Percentiles rank a stretch among this genome's conserved stretches.
These are phyloP conservation scores for Xerocomellus dryophilus DNA, from an alignment of 768 basidiomycete genomes.

Conservation along the genomic window DNA sequence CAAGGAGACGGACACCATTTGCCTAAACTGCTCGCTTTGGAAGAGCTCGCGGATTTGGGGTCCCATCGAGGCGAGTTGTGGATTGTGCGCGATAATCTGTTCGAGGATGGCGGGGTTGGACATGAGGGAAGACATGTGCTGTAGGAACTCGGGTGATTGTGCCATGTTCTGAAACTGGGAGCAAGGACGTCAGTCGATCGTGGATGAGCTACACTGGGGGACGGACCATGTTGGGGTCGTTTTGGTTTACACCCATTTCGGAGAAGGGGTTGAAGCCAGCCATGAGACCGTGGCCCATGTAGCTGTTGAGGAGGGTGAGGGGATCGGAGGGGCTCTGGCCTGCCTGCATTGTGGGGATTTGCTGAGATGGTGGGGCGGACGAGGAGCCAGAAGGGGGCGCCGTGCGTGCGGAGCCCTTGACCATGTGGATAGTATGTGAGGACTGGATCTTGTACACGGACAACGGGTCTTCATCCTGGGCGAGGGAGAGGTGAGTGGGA, in stretches of 20 bases:
- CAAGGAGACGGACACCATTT: conserved; percentile 78
- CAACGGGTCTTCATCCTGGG: conserved; percentile 77
- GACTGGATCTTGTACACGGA: conserved; percentile 89
- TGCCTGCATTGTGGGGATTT: conserved; percentile 80
- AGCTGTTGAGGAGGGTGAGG: conserved; percentile 77
- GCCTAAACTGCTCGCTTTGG: conserved; percentile 69
- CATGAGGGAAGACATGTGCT: conserved; percentile 86
- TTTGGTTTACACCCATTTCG: conserved; percentile 84
- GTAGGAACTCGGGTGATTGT: conserved; percentile 77
- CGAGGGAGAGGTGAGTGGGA: not conserved
- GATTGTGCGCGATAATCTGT: conserved; percentile 78
- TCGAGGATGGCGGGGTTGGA: conserved; percentile 87
- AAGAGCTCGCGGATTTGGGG: conserved; percentile 80
- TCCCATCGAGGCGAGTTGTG: conserved; percentile 69
- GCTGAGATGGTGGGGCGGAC: conserved; percentile 39
- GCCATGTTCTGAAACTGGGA: conserved; percentile 78
- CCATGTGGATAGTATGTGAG: conserved; percentile 89
- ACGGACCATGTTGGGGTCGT: conserved; percentile 91
- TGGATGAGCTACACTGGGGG: conserved; percentile 1
- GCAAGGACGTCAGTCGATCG: not conserved
- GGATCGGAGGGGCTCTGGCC: conserved; percentile 89
- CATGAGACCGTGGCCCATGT: conserved; percentile 74
- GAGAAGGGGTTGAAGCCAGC: conserved; percentile 91
- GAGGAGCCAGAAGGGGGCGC: conserved; percentile 35
- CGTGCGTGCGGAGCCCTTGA: conserved; percentile 70